These are phyloP conservation scores for Ceratobasidium sp. DNA, from an alignment of 1,284 basidiomycete genomes.

Conservation along the genomic window DNA sequence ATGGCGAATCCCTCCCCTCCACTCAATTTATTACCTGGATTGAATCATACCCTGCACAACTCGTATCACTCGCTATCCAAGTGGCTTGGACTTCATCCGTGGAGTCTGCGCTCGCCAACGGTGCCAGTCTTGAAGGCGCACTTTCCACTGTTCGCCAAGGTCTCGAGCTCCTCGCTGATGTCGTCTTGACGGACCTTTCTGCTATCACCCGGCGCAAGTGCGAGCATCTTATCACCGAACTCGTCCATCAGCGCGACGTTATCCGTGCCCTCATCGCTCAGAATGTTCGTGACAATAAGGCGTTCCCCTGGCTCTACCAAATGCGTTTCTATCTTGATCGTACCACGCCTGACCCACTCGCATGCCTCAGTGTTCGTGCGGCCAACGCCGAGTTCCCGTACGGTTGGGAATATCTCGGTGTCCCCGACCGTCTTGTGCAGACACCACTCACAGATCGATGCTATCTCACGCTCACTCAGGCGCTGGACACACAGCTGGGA, in stretches of 20 bases:
- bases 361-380: conserved; percentile 83
- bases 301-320: conserved; percentile 96
- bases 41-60: conserved; percentile 92
- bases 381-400: conserved; percentile 96
- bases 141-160: conserved; percentile 85
- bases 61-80: conserved; percentile 94
- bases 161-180: conserved; percentile 94
- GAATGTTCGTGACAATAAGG: conserved; percentile 72
- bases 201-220: conserved; percentile 95
- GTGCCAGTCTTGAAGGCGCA: conserved; percentile 70
- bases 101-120: conserved; percentile 75
- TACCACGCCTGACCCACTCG: conserved; percentile 76
- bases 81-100: conserved; percentile 93
- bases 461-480: conserved; percentile 97
- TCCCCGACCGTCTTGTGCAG: conserved; percentile 96
- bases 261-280: conserved; percentile 83
- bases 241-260: conserved; percentile 98
- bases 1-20: conserved; percentile 64
- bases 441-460: conserved; percentile 98
- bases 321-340: conserved; percentile 98
- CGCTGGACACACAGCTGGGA: conserved; percentile 93
- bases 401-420: conserved; percentile 99
- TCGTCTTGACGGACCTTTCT: conserved; percentile 90
- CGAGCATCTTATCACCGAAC: conserved; percentile 98
- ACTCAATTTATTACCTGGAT: conserved; percentile 90